phyloP scores from a whole-genome alignment of 345 rosid genomes.

The Murraya paniculata region DNA sequence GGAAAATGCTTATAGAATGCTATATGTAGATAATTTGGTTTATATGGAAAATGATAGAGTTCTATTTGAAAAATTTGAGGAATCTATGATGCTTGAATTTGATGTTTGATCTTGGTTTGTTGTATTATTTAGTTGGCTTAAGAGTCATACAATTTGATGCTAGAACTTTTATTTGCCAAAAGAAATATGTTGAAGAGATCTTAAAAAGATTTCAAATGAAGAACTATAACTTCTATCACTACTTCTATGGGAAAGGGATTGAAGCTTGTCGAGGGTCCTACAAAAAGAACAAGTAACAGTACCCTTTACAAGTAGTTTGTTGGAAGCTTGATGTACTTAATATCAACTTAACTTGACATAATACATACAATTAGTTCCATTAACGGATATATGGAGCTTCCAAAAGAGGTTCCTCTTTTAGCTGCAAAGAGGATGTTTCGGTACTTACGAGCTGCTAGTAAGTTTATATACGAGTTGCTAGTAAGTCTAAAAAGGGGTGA shows the following conservation, averaged over 20 bases:
- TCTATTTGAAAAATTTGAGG: neutral
- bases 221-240: neutral
- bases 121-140: neutral
- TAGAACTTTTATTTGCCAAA: neutral
- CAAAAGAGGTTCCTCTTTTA: too few species aligned
- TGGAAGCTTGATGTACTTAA: too few species aligned
- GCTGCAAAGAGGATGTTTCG: too few species aligned
- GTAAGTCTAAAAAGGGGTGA: too few species aligned
- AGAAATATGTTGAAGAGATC: neutral
- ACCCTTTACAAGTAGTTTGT: neutral
- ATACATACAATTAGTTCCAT: too few species aligned
- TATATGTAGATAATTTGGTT: neutral
- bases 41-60: neutral
- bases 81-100: neutral
- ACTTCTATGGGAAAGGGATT: neutral
- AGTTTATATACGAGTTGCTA: too few species aligned
- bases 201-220: neutral
- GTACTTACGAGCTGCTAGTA: too few species aligned
- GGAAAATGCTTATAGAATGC: neutral
- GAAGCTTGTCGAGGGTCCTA: neutral
- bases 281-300: neutral
- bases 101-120: neutral
- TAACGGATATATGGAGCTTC: too few species aligned
- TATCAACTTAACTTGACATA: too few species aligned
- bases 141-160: too few species aligned